phyloP scores from a whole-genome alignment of 2,329 filamentous ascomycete genomes.

The Ophiostoma sp. region DNA sequence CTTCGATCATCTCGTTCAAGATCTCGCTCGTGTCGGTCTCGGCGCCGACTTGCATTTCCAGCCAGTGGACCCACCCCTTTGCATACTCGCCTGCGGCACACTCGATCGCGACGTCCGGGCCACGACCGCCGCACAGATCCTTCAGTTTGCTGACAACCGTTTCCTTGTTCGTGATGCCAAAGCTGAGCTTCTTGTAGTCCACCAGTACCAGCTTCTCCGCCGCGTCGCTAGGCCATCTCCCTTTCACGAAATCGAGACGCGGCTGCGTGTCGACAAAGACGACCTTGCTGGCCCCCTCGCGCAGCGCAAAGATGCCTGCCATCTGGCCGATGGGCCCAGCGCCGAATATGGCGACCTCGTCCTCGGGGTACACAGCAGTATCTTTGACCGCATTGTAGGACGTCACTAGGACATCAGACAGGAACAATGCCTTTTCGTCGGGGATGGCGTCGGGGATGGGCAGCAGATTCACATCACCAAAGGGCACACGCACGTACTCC shows the following conservation, averaged over 20 bases:
- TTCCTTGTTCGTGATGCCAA: slow-evolving; percentile 51
- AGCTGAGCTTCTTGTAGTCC: slow-evolving; percentile 58
- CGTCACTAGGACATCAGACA: slow-evolving; percentile 75
- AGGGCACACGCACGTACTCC: slow-evolving; percentile 77
- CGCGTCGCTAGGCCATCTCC: slow-evolving; percentile 49
- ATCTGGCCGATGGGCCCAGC: slow-evolving; percentile 84
- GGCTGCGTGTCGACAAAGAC: slow-evolving; percentile 73
- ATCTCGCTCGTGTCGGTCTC: slow-evolving; percentile 84
- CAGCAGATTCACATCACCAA: slow-evolving; percentile 74
- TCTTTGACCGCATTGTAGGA: slow-evolving; percentile 79
- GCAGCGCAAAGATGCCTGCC: slow-evolving; percentile 66
- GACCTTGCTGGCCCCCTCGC: slow-evolving; percentile 67
- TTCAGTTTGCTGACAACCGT: slow-evolving; percentile 66
- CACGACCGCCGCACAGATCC: slow-evolving; percentile 63
- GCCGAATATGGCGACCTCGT: slow-evolving; percentile 78
- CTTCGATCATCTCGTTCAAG: slow-evolving; percentile 71
- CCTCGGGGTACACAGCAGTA: slow-evolving; percentile 70
- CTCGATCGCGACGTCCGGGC: slow-evolving; percentile 70
- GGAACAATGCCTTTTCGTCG: slow-evolving; percentile 74
- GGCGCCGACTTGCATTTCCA: slow-evolving; percentile 56
- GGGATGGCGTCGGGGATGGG: slow-evolving; percentile 72
- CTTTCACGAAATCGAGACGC: slow-evolving; percentile 62
- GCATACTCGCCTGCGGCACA: slow-evolving; percentile 57
- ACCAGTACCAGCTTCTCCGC: slow-evolving; percentile 57
- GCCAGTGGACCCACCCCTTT: slow-evolving; percentile 55